Evolutionary conservation across 75 land plant genomes (phyloP), one percentile per base, ranked within the genome.

Genomic region (Sequoia sempervirens): DNA sequence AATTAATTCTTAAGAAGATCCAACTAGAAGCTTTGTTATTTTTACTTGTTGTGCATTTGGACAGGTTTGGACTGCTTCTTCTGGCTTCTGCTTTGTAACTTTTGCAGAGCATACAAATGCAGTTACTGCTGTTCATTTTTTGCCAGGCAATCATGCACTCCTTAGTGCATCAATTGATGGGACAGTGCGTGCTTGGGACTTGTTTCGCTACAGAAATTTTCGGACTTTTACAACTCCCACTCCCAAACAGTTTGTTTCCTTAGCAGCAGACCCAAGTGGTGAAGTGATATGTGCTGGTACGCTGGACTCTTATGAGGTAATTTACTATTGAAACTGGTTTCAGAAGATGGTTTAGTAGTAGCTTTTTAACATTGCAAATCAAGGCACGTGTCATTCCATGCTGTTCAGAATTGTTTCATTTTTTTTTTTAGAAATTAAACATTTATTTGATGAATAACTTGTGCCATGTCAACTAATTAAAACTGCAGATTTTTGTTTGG

Each of bases 251-350:
- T 97, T 97, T 92, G 99, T 95, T 85, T 97, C 99, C 58, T 86
- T 97, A 72, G 87, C 98, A 32, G 86, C 96, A 66, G 99, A 97
- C 85, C 93, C 84, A 80, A 95, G 98, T 89, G 98, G 99, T 79
- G 99, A 97, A 89, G 92, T 97, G 26, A 91, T 97, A 18, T 95
- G 98, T 92, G 99, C 99, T 52, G 98, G 99, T 41, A 92, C 98
- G 28, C 86, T 97, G 14, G 99, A 97, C 85, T 91, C 94, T 34
- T 97, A 95, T 87, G 98, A 97, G 99, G 99, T 95, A 89, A 45
- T 64, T 58, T 82, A 14, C 20, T 38, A 45, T 46, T 45, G 36
- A 32, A 30, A 78, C 20, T 45, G 80, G 30, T 78, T 78, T 38
- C 46, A 64, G 78, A 81, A 8, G 4, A 56, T 56, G 15, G 68